These are phyloP conservation scores for Vitis hybrid DNA, from an alignment of 177 flowering plant species.

Conservation along the genomic window DNA sequence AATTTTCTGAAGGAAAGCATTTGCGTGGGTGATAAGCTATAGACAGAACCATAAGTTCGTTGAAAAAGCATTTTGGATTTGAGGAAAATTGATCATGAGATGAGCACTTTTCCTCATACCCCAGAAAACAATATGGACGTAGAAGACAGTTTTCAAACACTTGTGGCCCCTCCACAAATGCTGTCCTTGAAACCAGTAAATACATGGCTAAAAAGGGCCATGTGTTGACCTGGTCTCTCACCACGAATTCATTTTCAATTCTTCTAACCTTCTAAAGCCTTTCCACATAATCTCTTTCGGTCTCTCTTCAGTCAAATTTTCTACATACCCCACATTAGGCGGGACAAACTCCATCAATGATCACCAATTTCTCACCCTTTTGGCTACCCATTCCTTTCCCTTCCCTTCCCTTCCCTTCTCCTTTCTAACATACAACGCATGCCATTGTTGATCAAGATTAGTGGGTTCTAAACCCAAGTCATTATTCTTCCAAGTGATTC, in stretches of 20 bases:
- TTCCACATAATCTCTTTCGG: background rate
- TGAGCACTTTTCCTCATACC: no score
- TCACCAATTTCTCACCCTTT: background rate
- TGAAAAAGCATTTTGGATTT: no score
- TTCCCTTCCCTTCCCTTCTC: background rate
- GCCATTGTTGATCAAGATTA: background rate
- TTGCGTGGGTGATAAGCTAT: no score
- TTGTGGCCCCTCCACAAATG: background rate
- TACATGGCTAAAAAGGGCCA: background rate
- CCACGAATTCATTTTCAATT: background rate
- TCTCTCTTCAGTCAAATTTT: background rate
- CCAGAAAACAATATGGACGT: no score
- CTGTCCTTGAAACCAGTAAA: slow-evolving; percentile 6
- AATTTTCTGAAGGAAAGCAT: no score
- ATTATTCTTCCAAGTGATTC: background rate
- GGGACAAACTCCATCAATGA: background rate
- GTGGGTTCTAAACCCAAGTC: no score
- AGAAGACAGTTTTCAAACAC: background rate
- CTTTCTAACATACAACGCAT: background rate
- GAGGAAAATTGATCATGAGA: no score
- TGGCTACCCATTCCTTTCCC: background rate
- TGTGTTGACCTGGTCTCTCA: slow-evolving; percentile 11
- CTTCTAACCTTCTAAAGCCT: background rate
- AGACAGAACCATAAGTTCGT: no score
- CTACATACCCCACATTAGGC: no score